Percentiles rank a stretch among this genome's conserved stretches.
phyloP scores from a whole-genome alignment of 176 grass and related monocot species.

The Zoysia japonica region DNA sequence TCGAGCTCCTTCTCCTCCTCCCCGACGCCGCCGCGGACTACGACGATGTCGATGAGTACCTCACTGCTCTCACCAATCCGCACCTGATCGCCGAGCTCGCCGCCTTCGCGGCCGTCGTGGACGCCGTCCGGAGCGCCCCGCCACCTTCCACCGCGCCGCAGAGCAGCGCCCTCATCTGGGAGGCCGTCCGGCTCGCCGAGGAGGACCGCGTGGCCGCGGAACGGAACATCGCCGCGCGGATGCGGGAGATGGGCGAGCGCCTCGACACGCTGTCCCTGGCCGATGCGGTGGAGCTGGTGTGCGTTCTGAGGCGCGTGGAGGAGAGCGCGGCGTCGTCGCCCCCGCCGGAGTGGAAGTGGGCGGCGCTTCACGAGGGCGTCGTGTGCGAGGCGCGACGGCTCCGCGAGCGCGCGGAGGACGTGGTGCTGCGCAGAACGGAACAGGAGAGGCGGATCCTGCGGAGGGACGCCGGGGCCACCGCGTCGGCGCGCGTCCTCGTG shows the following conservation, averaged over 20 bases:
- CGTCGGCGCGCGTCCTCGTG: constrained; percentile 45
- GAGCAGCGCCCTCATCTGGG: constrained; percentile 51
- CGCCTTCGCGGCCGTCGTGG: constrained; percentile 47
- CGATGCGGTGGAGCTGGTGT: constrained; percentile 69
- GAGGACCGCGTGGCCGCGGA: constrained; percentile 55
- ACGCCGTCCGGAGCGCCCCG: constrained; percentile 53
- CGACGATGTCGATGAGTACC: constrained; percentile 39
- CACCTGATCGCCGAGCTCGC: constrained; percentile 54
- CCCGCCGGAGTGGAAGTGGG: constrained; percentile 65
- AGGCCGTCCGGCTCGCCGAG: constrained; percentile 58
- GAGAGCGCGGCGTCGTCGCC: constrained; percentile 24
- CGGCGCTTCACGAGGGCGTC: constrained; percentile 57
- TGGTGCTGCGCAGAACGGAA: constrained; percentile 46
- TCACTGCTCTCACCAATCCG: constrained; percentile 52
- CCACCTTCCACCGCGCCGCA: constrained; percentile 25
- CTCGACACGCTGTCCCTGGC: constrained; percentile 62
- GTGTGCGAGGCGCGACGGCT: constrained; percentile 36
- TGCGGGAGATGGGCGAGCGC: constrained; percentile 60
- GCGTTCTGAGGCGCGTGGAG: constrained; percentile 60
- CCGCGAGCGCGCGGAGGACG: constrained; percentile 45
- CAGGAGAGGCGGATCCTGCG: constrained; percentile 48
- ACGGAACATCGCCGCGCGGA: constrained; percentile 50
- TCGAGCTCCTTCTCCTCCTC: constrained; percentile 72
- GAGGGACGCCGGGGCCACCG: constrained; percentile 41
- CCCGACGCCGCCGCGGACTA: constrained; percentile 26